A percentile compares a stretch with the other conserved stretches of the same genome.
phyloP scores from a whole-genome alignment of 2,329 filamentous ascomycete species.

The Periconia sp. region DNA sequence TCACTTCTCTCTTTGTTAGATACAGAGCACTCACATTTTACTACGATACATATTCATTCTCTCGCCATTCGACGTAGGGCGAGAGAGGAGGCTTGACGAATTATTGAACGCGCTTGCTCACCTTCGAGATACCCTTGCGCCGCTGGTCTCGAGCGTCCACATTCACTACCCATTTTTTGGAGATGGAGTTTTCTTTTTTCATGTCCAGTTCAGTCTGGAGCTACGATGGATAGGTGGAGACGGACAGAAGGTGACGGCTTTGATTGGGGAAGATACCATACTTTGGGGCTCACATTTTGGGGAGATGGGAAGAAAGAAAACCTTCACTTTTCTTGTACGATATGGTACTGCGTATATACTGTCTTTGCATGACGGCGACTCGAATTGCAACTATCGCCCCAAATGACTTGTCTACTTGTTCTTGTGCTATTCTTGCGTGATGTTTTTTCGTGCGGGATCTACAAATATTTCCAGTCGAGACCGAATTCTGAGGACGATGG shows the following conservation, averaged over 20 bases:
- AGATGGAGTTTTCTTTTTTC: neutral
- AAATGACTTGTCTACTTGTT: too few relatives aligned
- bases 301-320: neutral
- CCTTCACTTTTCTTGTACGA: neutral
- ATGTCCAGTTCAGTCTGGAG: neutral
- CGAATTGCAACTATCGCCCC: too few relatives aligned
- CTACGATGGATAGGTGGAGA: neutral
- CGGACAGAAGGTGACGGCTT: too few relatives aligned
- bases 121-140: slow-evolving; percentile 39
- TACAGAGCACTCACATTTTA: slow-evolving; percentile 6
- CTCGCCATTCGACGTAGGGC: neutral
- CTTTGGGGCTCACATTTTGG: neutral
- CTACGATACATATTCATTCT: neutral
- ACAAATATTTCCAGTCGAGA: too few relatives aligned
- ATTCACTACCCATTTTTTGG: slow-evolving; percentile 21
- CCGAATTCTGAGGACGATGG: too few relatives aligned
- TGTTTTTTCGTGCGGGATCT: too few relatives aligned
- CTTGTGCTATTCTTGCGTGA: too few relatives aligned
- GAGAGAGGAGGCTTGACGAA: slow-evolving; percentile 11
- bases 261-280: neutral
- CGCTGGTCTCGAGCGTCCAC: slow-evolving; percentile 38
- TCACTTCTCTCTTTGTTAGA: slow-evolving; percentile 19
- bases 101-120: slow-evolving; percentile 11
- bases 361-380: too few relatives aligned
- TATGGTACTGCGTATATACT: neutral